Percentiles rank a stretch among this genome's conserved stretches.
Evolutionary conservation across 257 asterid species (phyloP).

Genomic region (Lycium barbarum): DNA sequence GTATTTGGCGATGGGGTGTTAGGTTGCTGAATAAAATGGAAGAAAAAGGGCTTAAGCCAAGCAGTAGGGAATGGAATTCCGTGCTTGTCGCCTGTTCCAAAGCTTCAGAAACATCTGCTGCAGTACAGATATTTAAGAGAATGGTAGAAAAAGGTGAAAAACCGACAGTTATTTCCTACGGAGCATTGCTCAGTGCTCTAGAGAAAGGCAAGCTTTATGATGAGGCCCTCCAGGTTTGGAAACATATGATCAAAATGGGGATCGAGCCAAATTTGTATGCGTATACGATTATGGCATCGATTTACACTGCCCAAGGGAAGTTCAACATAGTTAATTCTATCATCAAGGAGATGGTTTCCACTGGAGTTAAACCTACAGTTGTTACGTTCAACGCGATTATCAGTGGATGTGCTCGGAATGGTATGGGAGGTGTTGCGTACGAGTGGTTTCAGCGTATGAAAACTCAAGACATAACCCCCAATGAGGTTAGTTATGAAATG

Average conservation of each 20-base stretch:
- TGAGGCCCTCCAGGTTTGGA: slow-evolving; percentile 85
- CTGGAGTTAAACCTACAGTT: slow-evolving; percentile 75
- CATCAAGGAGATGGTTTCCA: slow-evolving; percentile 63
- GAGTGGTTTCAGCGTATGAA: slow-evolving; percentile 86
- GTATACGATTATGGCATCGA: slow-evolving; percentile 91
- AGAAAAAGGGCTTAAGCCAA: slow-evolving; percentile 90
- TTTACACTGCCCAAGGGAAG: slow-evolving; percentile 67
- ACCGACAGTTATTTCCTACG: slow-evolving; percentile 84
- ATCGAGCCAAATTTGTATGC: slow-evolving; percentile 75
- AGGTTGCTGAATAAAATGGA: slow-evolving; percentile 87
- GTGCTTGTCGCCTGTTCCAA: slow-evolving; percentile 93
- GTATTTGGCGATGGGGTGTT: slow-evolving; percentile 97
- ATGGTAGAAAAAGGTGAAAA: slow-evolving; percentile 89
- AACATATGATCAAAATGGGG: slow-evolving; percentile 81
- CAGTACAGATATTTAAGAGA: slow-evolving; percentile 81
- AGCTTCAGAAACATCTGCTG: slow-evolving; percentile 84
- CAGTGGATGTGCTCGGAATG: slow-evolving; percentile 63
- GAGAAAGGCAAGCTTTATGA: slow-evolving; percentile 93
- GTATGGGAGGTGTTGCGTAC: slow-evolving; percentile 60
- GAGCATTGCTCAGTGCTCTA: slow-evolving; percentile 91
- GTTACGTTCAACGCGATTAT: slow-evolving; percentile 92
- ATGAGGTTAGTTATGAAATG: slow-evolving; percentile 77
- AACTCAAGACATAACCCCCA: slow-evolving; percentile 56
- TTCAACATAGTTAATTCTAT: slow-evolving; percentile 63
- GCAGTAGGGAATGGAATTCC: slow-evolving; percentile 85